Percentiles rank a stretch among this genome's conserved stretches.
phyloP scores from a whole-genome alignment of 2,329 filamentous ascomycete species.

The Myriosclerotinia curreyana region DNA sequence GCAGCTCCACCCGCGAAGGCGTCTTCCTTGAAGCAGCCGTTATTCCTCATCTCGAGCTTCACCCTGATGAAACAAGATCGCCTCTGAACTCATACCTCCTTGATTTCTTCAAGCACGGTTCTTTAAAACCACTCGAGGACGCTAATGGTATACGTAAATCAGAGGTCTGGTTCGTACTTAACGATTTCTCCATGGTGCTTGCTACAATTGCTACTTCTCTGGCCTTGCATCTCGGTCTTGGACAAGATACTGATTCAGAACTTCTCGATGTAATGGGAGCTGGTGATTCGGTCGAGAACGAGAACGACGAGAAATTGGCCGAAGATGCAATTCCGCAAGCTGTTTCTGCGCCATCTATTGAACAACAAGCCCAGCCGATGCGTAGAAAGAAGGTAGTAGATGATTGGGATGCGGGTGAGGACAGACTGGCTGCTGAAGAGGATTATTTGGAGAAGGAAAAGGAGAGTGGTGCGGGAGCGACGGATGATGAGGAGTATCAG shows the following conservation, averaged over 20 bases:
- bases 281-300: constrained; percentile 48
- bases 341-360: constrained; percentile 12
- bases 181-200: constrained; percentile 61
- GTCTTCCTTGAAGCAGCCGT: constrained; percentile 74
- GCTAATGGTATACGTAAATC: constrained; percentile 65
- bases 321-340: constrained; percentile 29
- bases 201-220: constrained; percentile 70
- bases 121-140: constrained; percentile 54
- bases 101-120: constrained; percentile 75
- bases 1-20: constrained; percentile 59
- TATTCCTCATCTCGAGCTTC: constrained; percentile 64
- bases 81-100: constrained; percentile 67
- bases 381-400: constrained; percentile 45
- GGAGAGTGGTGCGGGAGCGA: constrained; percentile 37
- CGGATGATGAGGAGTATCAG: constrained; percentile 43
- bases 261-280: constrained; percentile 46
- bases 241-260: constrained; percentile 48
- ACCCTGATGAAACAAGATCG: constrained; percentile 50
- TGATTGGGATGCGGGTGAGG: constrained; percentile 48
- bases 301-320: constrained; percentile 38
- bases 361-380: constrained; percentile 21
- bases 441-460: constrained; percentile 38
- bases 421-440: constrained; percentile 42
- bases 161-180: constrained; percentile 70
- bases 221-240: constrained; percentile 54